Base-by-base conservation (phyloP, 148 eudicot species). In the Vaccinium myrtillus region DNA sequence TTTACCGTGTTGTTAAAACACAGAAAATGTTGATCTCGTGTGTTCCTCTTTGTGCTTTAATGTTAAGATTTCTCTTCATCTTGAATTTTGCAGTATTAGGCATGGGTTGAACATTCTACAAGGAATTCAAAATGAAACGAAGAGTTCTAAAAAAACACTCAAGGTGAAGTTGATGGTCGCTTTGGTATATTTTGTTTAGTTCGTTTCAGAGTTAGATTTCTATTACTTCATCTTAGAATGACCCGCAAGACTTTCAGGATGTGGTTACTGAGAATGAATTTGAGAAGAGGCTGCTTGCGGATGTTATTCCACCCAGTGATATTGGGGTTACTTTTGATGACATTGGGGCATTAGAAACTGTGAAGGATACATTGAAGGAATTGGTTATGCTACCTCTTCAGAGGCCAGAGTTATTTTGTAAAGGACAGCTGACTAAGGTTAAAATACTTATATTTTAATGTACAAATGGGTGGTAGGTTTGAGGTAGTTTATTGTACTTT, bases 401-500 rank as follows among this genome's bases (percentile, higher is more conserved):
- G 88, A 93, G 98, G 89, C 98, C 98, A 53, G 97, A 95, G 88
- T 83, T 95, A 78, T 95, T 95, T 86, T 85, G 89, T 14, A 95
- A 95, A 89, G 97, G 97, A 83, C 99, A 94, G 85, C 87, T 94
- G 81, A 94, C 99, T 7, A 96, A 96, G 97, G 99, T 96, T 85
- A 55, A 78, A 78, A 51, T 23, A 46, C 83, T 32, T 32, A 13
- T 1, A 16, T 53, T 55, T 6, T 63, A 21, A 51, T 48, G 2
- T 73, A 50, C 75, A 50, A n/a, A 54, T 86, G 54, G 30, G 67
- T 63, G 10, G 65, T 50, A 55, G 65, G 77, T 82, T 75, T 61
- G 9, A 81, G 58, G 36, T 83, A 21, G 16, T 80, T 82, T 39
- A 10, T 27, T 23, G 50, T 39, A 39, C 74, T 51, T 61, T 27